A percentile compares a stretch with the other conserved stretches of the same genome.
phyloP scores from a whole-genome alignment of 352 stramenopile genomes.

The Globisporangium mamillatum region DNA sequence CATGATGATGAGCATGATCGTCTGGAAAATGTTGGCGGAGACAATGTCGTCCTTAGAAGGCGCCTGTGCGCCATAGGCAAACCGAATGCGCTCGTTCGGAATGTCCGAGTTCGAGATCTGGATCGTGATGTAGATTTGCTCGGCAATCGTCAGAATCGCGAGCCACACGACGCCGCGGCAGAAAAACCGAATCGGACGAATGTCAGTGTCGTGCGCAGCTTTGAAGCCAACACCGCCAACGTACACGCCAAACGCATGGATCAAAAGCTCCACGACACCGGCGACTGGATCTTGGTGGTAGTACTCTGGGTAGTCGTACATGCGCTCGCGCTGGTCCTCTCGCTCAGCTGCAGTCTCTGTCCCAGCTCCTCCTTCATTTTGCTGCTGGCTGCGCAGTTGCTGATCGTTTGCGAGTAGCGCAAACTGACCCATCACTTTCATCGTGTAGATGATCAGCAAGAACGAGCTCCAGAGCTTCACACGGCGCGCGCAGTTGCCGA shows the following conservation, averaged over 20 bases:
- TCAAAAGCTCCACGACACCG: conserved; percentile 61
- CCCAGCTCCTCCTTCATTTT: conserved; percentile 22
- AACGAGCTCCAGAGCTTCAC: conserved; percentile 89
- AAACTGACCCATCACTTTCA: conserved; percentile 88
- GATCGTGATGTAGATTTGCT: conserved; percentile 84
- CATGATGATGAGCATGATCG: conserved; percentile 81
- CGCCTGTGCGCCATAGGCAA: conserved; percentile 67
- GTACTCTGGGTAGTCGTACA: conserved; percentile 77
- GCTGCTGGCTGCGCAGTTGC: conserved; percentile 43
- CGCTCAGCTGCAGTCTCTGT: conserved; percentile 27
- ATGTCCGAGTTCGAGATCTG: conserved; percentile 79
- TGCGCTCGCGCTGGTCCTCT: conserved; percentile 47
- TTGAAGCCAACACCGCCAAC: conserved; percentile 86
- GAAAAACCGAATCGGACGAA: conserved; percentile 83
- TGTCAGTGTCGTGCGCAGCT: conserved; percentile 82
- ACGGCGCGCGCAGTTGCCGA: conserved; percentile 77
- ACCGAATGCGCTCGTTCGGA: conserved; percentile 63
- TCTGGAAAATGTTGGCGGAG: conserved; percentile 82
- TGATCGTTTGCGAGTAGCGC: conserved; percentile 81
- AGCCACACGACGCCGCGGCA: conserved; percentile 77
- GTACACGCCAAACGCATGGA: conserved; percentile 84
- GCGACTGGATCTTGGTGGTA: conserved; percentile 77
- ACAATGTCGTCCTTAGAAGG: conserved; percentile 84
- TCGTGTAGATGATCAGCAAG: conserved; percentile 87
- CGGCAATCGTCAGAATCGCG: conserved; percentile 63